Percentiles rank a stretch among this genome's conserved stretches.
Conservation (phyloP, 495 filamentous ascomycete genomes). For the Penicillium cinerascens region DNA sequence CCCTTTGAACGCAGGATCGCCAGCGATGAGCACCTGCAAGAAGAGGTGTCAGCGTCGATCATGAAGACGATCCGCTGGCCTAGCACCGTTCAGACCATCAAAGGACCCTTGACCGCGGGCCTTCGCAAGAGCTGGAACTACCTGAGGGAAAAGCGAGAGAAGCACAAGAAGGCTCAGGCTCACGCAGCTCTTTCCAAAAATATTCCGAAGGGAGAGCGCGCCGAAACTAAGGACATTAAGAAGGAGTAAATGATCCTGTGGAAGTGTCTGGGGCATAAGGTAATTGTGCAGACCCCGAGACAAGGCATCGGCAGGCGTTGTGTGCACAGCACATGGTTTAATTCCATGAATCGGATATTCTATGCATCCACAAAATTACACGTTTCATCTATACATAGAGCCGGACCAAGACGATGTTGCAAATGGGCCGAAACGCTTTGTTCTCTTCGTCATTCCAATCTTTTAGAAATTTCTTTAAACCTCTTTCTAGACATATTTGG, state of each 20-base stretch:
- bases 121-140: conserved; percentile 66
- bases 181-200: no score
- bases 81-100: conserved; percentile 76
- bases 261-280: not conserved
- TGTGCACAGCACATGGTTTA: conserved; percentile 16
- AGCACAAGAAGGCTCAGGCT: conserved; percentile 44
- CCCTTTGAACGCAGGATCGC: conserved; percentile 84
- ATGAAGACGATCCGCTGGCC: conserved; percentile 89
- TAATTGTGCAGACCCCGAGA: not conserved
- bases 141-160: conserved; percentile 76
- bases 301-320: conserved; percentile 25
- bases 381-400: conserved; percentile 7
- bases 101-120: conserved; percentile 76
- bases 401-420: no score
- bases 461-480: no score
- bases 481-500: no score
- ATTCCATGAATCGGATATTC: conserved; percentile 10
- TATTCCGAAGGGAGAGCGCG: conserved; percentile 1
- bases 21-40: conserved; percentile 59
- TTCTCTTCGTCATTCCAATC: no score
- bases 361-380: conserved; percentile 13
- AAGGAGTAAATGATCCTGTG: conserved; percentile 11
- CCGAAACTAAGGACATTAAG: conserved; percentile 9
- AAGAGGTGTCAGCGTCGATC: conserved; percentile 69
- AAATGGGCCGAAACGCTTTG: no score